Conservation (phyloP, 768 basidiomycete species). For the Epithele typhae region DNA sequence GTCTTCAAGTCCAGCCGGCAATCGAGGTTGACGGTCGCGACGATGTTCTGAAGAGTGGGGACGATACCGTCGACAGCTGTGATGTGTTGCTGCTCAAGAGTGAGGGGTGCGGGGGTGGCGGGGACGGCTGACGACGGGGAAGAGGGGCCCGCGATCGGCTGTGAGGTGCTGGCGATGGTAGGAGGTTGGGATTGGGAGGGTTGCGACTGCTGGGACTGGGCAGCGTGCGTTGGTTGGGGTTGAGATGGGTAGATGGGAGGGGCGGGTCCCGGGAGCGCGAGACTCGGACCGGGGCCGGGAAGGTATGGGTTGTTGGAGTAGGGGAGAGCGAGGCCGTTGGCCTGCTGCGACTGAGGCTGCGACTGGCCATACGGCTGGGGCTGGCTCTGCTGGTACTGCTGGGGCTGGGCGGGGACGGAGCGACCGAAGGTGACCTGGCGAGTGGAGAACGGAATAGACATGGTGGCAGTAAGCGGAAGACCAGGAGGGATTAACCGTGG, state of each 20-base stretch:
- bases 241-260: constrained; percentile 39
- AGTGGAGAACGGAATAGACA: constrained; percentile 68
- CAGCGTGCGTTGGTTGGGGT: constrained; percentile 4
- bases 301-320: constrained; percentile 41
- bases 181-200: constrained; percentile 25
- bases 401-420: constrained; percentile 36
- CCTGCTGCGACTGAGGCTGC: constrained; percentile 32
- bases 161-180: constrained; percentile 27
- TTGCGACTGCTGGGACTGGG: constrained; percentile 19
- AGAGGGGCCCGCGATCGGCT: constrained; percentile 54
- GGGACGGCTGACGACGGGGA: constrained; percentile 51
- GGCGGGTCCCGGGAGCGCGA: constrained; percentile 50
- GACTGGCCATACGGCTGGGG: constrained; percentile 37
- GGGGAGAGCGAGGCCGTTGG: constrained; percentile 54
- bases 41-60: constrained; percentile 99
- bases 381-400: constrained; percentile 41
- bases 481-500: constrained; percentile 16
- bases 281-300: constrained; percentile 37
- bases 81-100: constrained; percentile 90
- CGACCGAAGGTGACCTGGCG: constrained; percentile 78
- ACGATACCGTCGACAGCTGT: constrained; percentile 97
- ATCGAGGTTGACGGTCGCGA: constrained; percentile 97
- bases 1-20: constrained; percentile 97
- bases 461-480: constrained; percentile 16
- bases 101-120: constrained; percentile 67